Evolutionary conservation across 805 yeast genomes (phyloP).

Genomic region (Kregervanrija fluxuum): DNA sequence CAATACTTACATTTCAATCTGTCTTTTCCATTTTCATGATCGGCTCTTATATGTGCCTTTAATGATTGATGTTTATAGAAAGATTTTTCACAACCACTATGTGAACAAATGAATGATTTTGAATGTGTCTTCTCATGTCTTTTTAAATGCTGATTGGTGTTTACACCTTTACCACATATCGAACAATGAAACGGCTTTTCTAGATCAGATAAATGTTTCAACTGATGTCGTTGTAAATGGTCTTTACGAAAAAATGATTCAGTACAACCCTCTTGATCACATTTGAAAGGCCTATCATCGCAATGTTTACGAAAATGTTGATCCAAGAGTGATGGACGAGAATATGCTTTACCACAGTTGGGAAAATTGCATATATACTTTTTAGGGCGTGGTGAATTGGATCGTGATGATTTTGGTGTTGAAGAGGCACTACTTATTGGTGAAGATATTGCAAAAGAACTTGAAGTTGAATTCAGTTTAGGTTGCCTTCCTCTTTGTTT

Average conservation of each 20-base stretch:
- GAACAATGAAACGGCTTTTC: slow-evolving; percentile 69
- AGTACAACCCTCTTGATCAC: slow-evolving; percentile 50
- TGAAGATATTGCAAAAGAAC: neutral
- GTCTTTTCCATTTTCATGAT: slow-evolving; percentile 41
- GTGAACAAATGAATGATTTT: slow-evolving; percentile 52
- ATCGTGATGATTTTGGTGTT: slow-evolving; percentile 15
- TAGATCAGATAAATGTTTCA: slow-evolving; percentile 48
- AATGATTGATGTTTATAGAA: slow-evolving; percentile 74
- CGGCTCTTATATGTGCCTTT: slow-evolving; percentile 59
- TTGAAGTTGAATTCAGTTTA: neutral
- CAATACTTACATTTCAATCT: slow-evolving; percentile 56
- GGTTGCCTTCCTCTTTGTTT: too few relatives aligned
- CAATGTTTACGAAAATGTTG: slow-evolving; percentile 80
- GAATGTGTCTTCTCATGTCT: slow-evolving; percentile 83
- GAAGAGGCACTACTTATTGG: neutral
- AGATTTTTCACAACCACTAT: slow-evolving; percentile 54
- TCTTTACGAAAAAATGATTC: slow-evolving; percentile 68
- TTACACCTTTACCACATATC: slow-evolving; percentile 75
- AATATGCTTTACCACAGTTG: slow-evolving; percentile 69
- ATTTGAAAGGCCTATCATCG: slow-evolving; percentile 67
- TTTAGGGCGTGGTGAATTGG: slow-evolving; percentile 47
- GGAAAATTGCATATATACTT: slow-evolving; percentile 53
- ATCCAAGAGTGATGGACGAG: slow-evolving; percentile 73
- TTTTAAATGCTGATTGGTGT: slow-evolving; percentile 69
- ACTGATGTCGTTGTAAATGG: slow-evolving; percentile 67